Evolutionary conservation across 768 basidiomycete species (phyloP), one percentile per base, ranked within the genome.

Genomic region (Pleurotus cornucopiae): DNA sequence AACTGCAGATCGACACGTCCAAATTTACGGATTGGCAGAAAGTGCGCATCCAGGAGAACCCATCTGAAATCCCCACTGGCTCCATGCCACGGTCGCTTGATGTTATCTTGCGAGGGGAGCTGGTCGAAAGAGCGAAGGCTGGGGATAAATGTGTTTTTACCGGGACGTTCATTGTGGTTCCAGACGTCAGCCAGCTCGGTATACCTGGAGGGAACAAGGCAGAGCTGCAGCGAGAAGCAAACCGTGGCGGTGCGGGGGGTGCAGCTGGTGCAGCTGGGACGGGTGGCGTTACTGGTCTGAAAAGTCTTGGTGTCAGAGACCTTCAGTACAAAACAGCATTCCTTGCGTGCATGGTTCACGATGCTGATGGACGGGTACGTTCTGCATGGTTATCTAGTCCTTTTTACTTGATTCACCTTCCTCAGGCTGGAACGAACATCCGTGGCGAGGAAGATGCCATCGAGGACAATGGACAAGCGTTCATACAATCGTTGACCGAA

Each of bases 1-100:
- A 94, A 65, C 82, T 99, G 41, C 91, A 95, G 67, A 93, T 98
- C 57, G 96, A 98, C 68, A 86, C 88, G 53, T 95, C 92, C 25
- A 95, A 93, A 69, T 99, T 99, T 68, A 91, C 93, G 0, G 97
- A 99, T 68, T 98, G 97, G 97, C 97, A 99, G 70, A 98, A 98
- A 70, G 94, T 98, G 47, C 86, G 97, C 44, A 98, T 99, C 45
- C 97, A 99, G 66, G 97, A 99, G 75, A 98, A 98, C 64, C 88
- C 96, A 7, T 97, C 95, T 23, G 97, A 98, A 72, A 98, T 99
- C 56, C 97, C 97, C 1, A 98, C 96, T 0, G 97, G 97, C 1
- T 92, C 89, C 2, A 99, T 98, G 97, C 97, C 97, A 25, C 87
- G 96, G 30, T 96, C 94, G 23, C 75, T 98, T 56, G 96, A 98